Percentiles rank a stretch among this genome's conserved stretches.
Conservation (phyloP, 306 rosid genomes). For the Prunus armeniaca region DNA sequence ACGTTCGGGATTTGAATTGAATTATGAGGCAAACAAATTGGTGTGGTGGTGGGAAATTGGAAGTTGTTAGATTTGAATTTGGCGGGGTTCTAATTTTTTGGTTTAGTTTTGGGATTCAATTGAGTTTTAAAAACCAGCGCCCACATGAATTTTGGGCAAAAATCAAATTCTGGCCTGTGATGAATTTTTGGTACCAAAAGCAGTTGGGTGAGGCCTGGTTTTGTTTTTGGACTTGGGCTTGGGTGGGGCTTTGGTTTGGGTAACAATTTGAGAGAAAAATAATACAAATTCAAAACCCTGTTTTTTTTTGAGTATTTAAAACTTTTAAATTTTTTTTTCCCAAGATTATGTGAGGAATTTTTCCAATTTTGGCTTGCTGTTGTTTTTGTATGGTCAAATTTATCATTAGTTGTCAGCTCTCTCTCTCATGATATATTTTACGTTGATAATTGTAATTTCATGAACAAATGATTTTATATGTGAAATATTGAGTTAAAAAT, state of each 20-base stretch:
- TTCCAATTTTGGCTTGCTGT: no score
- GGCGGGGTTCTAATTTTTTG: background rate
- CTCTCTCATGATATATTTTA: no score
- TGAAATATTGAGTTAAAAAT: background rate
- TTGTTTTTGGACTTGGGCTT: background rate
- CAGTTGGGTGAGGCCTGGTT: background rate
- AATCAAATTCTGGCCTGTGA: no score
- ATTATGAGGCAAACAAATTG: background rate
- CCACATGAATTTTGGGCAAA: background rate
- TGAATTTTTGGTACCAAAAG: background rate
- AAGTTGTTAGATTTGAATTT: background rate
- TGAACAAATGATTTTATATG: background rate
- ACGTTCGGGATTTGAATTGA: conserved; percentile 1
- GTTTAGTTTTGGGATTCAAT: background rate
- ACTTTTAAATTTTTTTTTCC: no score
- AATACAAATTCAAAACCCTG: no score
- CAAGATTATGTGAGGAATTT: no score
- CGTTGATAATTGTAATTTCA: background rate
- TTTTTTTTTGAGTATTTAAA: no score
- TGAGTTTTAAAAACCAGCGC: background rate
- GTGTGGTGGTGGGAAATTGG: conserved; percentile 2
- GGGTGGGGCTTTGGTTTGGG: background rate
- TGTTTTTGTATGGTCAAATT: no score
- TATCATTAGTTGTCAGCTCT: no score
- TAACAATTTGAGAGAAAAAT: background rate